Percentiles rank a stretch among this genome's conserved stretches.
phyloP scores from a whole-genome alignment of 495 filamentous ascomycete species.

The Beverwykella pulmonaria region DNA sequence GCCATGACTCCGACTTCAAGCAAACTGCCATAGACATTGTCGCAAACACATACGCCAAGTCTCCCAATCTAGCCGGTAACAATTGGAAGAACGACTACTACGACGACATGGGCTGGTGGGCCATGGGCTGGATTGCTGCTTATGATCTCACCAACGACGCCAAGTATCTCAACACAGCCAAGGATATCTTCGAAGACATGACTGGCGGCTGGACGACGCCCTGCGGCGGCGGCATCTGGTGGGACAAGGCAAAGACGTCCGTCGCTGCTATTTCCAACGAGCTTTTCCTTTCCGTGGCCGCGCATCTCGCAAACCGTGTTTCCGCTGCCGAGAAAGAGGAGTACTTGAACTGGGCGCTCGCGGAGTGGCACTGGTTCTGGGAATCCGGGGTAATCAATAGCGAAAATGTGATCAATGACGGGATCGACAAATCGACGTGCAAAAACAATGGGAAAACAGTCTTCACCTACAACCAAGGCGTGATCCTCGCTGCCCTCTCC shows the following conservation, averaged over 20 bases:
- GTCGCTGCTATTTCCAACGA: conserved; percentile 46
- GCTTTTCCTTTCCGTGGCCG: conserved; percentile 36
- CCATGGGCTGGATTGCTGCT: conserved; percentile 41
- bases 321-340: conserved; percentile 46
- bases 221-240: conserved; percentile 35
- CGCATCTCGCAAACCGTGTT: conserved; percentile 66
- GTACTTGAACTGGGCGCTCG: conserved; percentile 60
- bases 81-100: conserved; percentile 42
- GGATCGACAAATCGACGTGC: conserved; percentile 60
- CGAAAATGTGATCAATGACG: conserved; percentile 71
- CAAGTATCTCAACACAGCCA: conserved; percentile 49
- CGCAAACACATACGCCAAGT: conserved; percentile 32
- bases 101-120: conserved; percentile 48
- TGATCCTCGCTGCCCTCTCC: conserved; percentile 71
- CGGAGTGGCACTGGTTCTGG: conserved; percentile 71
- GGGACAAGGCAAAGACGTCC: conserved; percentile 26
- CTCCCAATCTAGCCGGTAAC: conserved; percentile 11
- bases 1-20: conserved; percentile 21
- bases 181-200: conserved; percentile 62
- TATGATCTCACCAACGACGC: conserved; percentile 42
- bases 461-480: conserved; percentile 83
- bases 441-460: conserved; percentile 63
- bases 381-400: conserved; percentile 65
- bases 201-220: conserved; percentile 44
- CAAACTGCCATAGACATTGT: conserved; percentile 29